Base-by-base conservation (phyloP, 2,329 filamentous ascomycete genomes). In the Alternaria metachromatica region DNA sequence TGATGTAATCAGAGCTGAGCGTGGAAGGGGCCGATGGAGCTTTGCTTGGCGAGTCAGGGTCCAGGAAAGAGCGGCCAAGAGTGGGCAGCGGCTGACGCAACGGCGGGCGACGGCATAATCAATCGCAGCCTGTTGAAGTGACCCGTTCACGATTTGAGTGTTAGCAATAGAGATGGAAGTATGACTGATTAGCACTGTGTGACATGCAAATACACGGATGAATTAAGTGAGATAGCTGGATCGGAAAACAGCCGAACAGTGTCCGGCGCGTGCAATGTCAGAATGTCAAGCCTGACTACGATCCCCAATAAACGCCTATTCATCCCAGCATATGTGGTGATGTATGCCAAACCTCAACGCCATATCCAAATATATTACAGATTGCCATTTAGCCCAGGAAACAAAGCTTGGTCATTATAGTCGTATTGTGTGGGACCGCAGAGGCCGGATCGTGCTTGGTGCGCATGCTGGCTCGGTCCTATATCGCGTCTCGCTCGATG, bases 341-440 rank as follows among this genome's bases (percentile, higher is more conserved):
- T 61, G 50, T 45, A 43, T 57, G 50, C 41, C 56, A 44, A 63
- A 49, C 58, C 54, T 45, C 61, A 62, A 65, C 62, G 66, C 66
- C 65, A 46, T 60, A 64, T 61, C 65, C 66, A 66, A 60, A 73
- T 72, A 72, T 71, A 33, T 60, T 71, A 74, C 70, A 72, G 50
- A 69, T 67, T 67, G 46, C 61, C 64, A 21, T 65, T 62, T 64
- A 62, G 59, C 30, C 60, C 64, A 59, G 67, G 62, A 66, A 66
- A 60, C 61, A 59, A 63, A 55, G 26, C 50, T 58, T 61, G 55
- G 58, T 74, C 72, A 55, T 74, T 61, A 74, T 43, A 55, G 67
- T 74, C 72, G 55, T 63, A 23, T 51, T 33, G 33, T 37, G 50
- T 26, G 30, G 45, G 25, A 43, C 33, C 37, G 28, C 45, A 46